Base-by-base conservation (phyloP, 306 rosid genomes). In the Vicia villosa region DNA sequence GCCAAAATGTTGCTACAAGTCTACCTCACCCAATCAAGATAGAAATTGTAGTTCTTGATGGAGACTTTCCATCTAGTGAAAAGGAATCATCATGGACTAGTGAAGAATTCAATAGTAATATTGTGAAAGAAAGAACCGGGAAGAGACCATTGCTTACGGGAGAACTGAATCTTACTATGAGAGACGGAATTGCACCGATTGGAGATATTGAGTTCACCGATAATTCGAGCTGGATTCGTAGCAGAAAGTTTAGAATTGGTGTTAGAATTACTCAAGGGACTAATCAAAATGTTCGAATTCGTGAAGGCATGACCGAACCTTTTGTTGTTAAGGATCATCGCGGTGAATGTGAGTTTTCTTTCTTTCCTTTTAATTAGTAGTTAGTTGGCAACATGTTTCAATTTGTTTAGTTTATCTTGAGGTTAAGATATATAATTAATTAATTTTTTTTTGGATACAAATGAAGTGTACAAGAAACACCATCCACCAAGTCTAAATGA, bases 251-350 rank as follows among this genome's bases (percentile, higher is more conserved):
- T 45, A 70, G 96, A 26, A 72, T 94, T 1, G 96, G 91, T 0
- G 95, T 83, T 0, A 74, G 92, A 40, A 67, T 89, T 10, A 74
- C 70, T 38, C 64, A 81, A 0, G 92, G 86, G 28, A 28, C 6
- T 15, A 74, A 77, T 28, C 81, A 14, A 8, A 77, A 68, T 65
- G 50, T 72, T 0, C 74, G 82, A 54, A 79, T 94, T n/a, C 82
- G 86, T 8, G 92, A 91, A 76, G 97, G 86, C 72, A 79, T 88
- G 46, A 87, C 96, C 0, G 86, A 89, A 15, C 42, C 99, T 0
- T 89, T 94, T 45, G 51, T 85, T 0, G 99, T 94, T 5, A 91
- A 83, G 79, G 99, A 94, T 79, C 99, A 94, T 14, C 97, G 99
- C 0, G 99, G 99, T 14, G 99, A 94, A 83, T 74, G 99, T 94